Evolutionary conservation across 2,329 filamentous ascomycete species (phyloP), one percentile per base, ranked within the genome.

Genomic region (Fusarium neocosmosporiellum): DNA sequence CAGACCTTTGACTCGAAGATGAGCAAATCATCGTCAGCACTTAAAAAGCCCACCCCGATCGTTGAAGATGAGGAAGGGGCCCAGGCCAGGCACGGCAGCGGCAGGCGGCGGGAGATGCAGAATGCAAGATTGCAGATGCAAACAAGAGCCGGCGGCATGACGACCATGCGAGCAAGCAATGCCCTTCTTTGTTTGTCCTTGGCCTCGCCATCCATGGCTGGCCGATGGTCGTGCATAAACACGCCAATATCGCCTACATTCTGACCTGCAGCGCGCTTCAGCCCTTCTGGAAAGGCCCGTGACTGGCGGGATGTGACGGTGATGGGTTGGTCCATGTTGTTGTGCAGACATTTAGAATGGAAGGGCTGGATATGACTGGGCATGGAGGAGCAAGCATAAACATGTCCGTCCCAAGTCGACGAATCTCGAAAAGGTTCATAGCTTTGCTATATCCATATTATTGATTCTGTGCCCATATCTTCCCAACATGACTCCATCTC

Each of bases 171-270:
- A 33, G 14, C 54, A 29, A 43, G 31, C 34, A 27, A 41, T 36
- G 31, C n/a, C 43, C 14, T 31, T 31, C 36, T 46, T 60, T 48
- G 33, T 27, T 46, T 27, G 54, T 60, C 34, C 33, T 37, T n/a
- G 20, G 31, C 20, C 53, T 67, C 29, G 11, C 59, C 68, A 69
- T 55, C 64, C 57, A 65, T 55, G 41, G 55, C 72, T 65, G 75
- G 79, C 79, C 81, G 70, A 78, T 81, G 80, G 82, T 81, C 80
- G 74, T 83, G 83, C 83, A 84, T 83, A 74, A 80, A 78, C 63
- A 75, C 61, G 66, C 63, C 60, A 67, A 71, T 54, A 39, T 53
- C 33, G 41, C 48, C 61, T 39, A 46, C 48, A 67, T 72, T 63
- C 64, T 69, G 67, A 66, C 70, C 48, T 73, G 71, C 70, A 65